Evolutionary conservation across 2,329 filamentous ascomycete species (phyloP).

Genomic region (Hypoxylon sp.): DNA sequence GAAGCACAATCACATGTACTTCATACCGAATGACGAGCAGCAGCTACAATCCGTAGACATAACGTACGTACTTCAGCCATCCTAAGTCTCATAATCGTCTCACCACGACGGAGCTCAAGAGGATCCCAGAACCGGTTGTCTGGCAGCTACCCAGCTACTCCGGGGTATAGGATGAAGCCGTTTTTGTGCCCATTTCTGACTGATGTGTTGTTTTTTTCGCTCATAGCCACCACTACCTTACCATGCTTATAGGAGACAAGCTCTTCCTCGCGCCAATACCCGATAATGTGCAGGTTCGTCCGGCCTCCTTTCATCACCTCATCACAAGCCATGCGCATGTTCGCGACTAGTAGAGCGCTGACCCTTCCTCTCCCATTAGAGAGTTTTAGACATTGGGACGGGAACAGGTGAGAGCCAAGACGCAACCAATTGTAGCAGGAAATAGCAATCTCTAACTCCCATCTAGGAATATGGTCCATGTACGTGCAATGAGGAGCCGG

Average conservation of each 20-base stretch:
- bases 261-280: conserved; percentile 52
- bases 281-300: conserved; percentile 47
- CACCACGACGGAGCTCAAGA: not conserved
- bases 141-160: not conserved
- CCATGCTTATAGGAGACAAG: conserved; percentile 49
- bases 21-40: conserved; percentile 47
- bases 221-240: conserved; percentile 49
- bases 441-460: conserved; percentile 1
- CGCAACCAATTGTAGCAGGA: not conserved
- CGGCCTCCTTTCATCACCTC: not conserved
- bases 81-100: not conserved
- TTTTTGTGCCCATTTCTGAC: conserved; percentile 1
- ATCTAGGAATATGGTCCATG: conserved; percentile 54
- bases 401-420: conserved; percentile 50
- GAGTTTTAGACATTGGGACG: conserved; percentile 54
- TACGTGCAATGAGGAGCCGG: too few relatives aligned
- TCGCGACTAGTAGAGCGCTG: conserved; percentile 4
- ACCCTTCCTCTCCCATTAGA: conserved; percentile 31
- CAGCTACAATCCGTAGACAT: conserved; percentile 45
- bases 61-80: conserved; percentile 32
- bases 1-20: conserved; percentile 43
- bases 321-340: not conserved
- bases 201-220: conserved; percentile 10
- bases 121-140: not conserved
- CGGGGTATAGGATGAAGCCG: not conserved